These are phyloP conservation scores for Angophora floribunda DNA, from an alignment of 345 rosid genomes.

Conservation along the genomic window DNA sequence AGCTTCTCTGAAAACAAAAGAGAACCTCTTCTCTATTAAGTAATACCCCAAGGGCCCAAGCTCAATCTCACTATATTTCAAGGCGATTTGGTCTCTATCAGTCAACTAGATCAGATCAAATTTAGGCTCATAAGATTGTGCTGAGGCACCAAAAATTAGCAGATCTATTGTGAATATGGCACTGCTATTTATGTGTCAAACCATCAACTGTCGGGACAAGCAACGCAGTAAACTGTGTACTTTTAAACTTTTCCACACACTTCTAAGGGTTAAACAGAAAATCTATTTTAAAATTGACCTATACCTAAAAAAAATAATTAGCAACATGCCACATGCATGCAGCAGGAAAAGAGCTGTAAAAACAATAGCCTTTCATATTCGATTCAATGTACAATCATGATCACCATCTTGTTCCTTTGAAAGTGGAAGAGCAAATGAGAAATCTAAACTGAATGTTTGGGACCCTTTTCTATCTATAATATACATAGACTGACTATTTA, in stretches of 20 bases:
- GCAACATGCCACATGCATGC: neutral
- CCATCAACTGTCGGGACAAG: neutral
- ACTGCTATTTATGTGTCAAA: neutral
- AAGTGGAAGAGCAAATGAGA: neutral
- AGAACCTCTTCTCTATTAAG: conserved; percentile 38
- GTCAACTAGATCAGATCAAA: neutral
- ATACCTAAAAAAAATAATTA: neutral
- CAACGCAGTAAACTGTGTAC: neutral
- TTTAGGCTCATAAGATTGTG: neutral
- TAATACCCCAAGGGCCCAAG: neutral
- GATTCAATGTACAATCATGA: neutral
- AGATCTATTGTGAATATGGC: neutral
- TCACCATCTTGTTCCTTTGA: neutral
- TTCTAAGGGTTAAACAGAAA: neutral
- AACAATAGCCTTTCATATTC: neutral
- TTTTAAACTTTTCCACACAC: neutral
- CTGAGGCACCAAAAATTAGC: neutral
- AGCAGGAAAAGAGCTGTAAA: neutral
- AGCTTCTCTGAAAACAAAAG: neutral
- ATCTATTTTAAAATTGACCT: neutral
- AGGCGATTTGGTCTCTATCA: neutral
- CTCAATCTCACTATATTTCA: neutral
- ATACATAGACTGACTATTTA: neutral
- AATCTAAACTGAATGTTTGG: neutral
- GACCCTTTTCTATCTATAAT: neutral